Percentiles rank a stretch among this genome's conserved stretches.
Conservation (phyloP, 441 rosid species). For the Brassica hybrid region DNA sequence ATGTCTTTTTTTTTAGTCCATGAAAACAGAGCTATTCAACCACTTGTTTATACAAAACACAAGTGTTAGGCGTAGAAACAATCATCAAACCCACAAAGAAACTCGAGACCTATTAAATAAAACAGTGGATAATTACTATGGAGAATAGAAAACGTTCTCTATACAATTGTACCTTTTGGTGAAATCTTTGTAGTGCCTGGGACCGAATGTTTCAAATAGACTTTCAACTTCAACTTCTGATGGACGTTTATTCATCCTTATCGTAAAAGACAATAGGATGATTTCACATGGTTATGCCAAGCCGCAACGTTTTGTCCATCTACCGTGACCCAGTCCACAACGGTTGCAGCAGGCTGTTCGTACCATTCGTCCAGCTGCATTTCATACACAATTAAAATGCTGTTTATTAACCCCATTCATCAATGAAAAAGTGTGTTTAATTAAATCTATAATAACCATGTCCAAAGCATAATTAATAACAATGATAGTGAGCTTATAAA, state of each 20-base stretch:
- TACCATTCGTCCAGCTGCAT: conserved; percentile 93
- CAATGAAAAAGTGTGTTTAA: neutral
- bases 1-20: neutral
- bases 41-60: conserved; percentile 1
- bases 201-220: conserved; percentile 5
- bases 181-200: neutral
- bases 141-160: conserved; percentile 12
- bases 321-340: conserved; percentile 83
- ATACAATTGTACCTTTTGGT: conserved; percentile 14
- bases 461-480: neutral
- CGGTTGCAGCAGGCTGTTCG: conserved; percentile 92
- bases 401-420: no score
- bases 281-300: conserved; percentile 89
- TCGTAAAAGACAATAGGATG: conserved; percentile 80
- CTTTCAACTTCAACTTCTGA: conserved; percentile 11
- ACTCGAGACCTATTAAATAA: conserved; percentile 11
- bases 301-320: conserved; percentile 81
- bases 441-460: neutral
- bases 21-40: neutral
- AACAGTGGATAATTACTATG: conserved; percentile 16
- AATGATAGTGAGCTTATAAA: conserved; percentile 2
- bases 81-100: neutral
- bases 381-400: conserved; percentile 21
- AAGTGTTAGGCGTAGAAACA: conserved; percentile 7
- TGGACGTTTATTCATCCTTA: conserved; percentile 43